These are phyloP conservation scores for Reutealis trisperma DNA, from an alignment of 345 rosid genomes.

Conservation along the genomic window DNA sequence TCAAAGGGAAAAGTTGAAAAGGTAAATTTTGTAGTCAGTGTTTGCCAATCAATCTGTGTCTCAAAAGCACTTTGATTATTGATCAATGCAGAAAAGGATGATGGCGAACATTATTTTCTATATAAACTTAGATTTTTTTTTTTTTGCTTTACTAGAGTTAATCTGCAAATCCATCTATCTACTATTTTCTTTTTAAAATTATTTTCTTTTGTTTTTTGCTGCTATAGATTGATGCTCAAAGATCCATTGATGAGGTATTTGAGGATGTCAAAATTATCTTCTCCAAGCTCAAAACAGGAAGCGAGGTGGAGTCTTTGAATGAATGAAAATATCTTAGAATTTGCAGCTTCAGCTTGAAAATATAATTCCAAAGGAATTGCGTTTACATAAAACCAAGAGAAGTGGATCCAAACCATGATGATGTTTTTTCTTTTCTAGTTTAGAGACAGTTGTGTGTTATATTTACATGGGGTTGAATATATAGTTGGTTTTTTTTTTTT, in stretches of 20 bases:
- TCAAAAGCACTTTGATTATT: not conserved
- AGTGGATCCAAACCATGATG: too few species aligned
- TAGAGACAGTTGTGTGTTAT: too few species aligned
- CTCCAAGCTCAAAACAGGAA: slow-evolving; percentile 23
- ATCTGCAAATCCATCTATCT: not conserved
- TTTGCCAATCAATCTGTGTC: not conserved
- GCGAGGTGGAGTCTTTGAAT: not conserved
- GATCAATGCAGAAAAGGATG: not conserved
- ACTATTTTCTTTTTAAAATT: not conserved
- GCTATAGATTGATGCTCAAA: slow-evolving; percentile 68
- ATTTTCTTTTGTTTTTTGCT: not conserved
- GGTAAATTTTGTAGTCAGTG: slow-evolving; percentile 33
- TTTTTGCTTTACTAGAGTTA: too few species aligned
- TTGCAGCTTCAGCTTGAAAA: too few species aligned
- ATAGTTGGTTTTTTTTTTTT: too few species aligned
- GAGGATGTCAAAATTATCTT: slow-evolving; percentile 50
- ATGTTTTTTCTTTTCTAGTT: too few species aligned
- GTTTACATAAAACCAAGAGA: too few species aligned
- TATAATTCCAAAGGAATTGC: too few species aligned
- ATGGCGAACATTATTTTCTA: slow-evolving; percentile 3
- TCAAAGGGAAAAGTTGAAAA: slow-evolving; percentile 61
- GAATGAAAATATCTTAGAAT: not conserved
- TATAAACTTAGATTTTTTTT: not conserved
- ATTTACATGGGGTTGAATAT: too few species aligned
- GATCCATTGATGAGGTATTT: slow-evolving; percentile 62